These are phyloP conservation scores for Zoysia matrella DNA, from an alignment of 202 grass and related monocot species.

Conservation along the genomic window DNA sequence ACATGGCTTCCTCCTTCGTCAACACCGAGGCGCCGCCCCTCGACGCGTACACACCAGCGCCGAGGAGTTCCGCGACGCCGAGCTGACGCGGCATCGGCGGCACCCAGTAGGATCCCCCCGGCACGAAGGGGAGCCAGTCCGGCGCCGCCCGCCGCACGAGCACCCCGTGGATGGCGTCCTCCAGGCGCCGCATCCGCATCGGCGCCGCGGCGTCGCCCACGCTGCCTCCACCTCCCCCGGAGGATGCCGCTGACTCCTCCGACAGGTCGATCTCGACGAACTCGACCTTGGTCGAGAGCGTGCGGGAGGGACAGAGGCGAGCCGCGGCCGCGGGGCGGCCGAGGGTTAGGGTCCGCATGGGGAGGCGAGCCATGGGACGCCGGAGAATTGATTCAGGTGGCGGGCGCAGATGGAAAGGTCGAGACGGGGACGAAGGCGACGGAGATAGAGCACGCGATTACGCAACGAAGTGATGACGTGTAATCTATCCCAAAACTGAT, in stretches of 20 bases:
- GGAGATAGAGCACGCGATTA: not conserved
- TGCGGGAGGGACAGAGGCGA: constrained; percentile 22
- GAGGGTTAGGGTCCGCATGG: constrained; percentile 57
- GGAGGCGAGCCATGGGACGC: constrained; percentile 50
- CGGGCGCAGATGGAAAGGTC: constrained; percentile 5
- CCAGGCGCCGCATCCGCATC: constrained; percentile 58
- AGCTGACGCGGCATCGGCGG: constrained; percentile 52
- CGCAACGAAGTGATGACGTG: not conserved
- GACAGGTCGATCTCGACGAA: constrained; percentile 78
- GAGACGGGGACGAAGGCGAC: constrained; percentile 5
- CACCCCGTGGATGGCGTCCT: constrained; percentile 66
- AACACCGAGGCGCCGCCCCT: constrained; percentile 31
- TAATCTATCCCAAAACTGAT: not conserved
- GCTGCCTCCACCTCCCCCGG: constrained; percentile 23
- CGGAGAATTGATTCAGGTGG: not conserved
- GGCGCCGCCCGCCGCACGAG: constrained; percentile 70
- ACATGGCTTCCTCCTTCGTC: constrained; percentile 66
- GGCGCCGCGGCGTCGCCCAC: constrained; percentile 24
- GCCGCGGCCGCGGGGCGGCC: not conserved
- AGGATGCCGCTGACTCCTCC: constrained; percentile 49
- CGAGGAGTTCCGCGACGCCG: constrained; percentile 56
- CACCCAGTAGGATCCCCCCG: constrained; percentile 82
- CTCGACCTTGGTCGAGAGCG: constrained; percentile 58
- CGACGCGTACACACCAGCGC: constrained; percentile 13
- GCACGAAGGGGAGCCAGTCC: constrained; percentile 86